Evolutionary conservation across 176 grass and related monocot species (phyloP).

Genomic region (Zizania latifolia): DNA sequence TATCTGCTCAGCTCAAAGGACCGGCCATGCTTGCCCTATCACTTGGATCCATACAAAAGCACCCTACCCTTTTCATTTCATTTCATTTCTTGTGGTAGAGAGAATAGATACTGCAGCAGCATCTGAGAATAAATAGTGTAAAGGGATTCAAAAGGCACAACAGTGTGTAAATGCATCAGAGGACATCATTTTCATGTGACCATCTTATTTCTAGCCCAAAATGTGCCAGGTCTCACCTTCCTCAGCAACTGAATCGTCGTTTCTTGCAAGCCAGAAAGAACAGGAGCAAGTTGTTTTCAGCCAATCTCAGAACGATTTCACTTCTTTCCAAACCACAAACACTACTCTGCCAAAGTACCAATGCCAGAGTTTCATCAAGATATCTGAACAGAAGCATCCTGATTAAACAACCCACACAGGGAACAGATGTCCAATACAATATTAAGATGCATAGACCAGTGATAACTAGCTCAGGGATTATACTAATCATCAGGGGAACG

Average conservation of each 20-base stretch:
- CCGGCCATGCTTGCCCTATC: background rate
- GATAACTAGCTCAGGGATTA: conserved; percentile 13
- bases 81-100: background rate
- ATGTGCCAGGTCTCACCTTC: background rate
- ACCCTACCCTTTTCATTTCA: background rate
- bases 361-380: background rate
- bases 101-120: background rate
- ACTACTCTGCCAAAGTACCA: background rate
- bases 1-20: background rate
- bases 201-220: background rate
- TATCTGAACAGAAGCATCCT: conserved; percentile 16
- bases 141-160: background rate
- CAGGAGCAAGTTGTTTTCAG: conserved; percentile 20
- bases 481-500: conserved; percentile 11
- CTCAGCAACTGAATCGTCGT: background rate
- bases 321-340: background rate
- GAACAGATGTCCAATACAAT: background rate
- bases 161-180: background rate
- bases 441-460: conserved; percentile 16
- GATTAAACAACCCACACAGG: background rate
- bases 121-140: background rate
- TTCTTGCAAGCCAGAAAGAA: background rate
- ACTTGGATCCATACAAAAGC: background rate
- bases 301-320: background rate
- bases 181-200: conserved; percentile 10